Base-by-base conservation (phyloP, 306 rosid species). In the Corylus heterophylla region DNA sequence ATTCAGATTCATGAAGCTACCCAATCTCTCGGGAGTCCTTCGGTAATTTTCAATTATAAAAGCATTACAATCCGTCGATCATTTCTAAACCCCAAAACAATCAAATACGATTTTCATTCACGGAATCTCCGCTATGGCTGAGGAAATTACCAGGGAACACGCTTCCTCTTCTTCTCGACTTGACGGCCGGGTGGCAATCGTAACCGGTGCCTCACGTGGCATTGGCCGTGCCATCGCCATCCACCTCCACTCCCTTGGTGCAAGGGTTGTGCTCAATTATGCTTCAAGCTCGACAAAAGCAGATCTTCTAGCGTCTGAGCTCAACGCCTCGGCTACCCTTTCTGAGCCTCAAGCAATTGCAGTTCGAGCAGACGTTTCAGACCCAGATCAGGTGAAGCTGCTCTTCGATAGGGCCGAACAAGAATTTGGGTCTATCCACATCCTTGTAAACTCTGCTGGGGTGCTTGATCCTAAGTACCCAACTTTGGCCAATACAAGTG, bases 181-280 rank as follows among this genome's bases (percentile, higher is more conserved):
- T 0, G 63, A 77, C 2, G 88, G 84, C 71, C 82, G 87, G 1
- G 85, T 77, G 1, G 89, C 90, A 50, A 78, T 89, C 13, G 81
- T 86, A 7, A 89, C 90, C 7, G 92, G 92, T 14, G 83, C 84
- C 11, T 86, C 90, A 3, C 83, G 92, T 1, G 92, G 92, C 18
- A 82, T 89, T 5, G 92, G 89, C n/a, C 75, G 86, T 20, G 87
- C 79, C 27, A 84, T 89, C 37, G 88, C 88, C 76, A 27, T 66
- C 75, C 89, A 89, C 74, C 89, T 89, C 31, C 87, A 82, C 69
- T 89, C 89, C 12, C 85, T 86, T 0, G 92, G 90, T 49, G 90
- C 90, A 44, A 82, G 48, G 27, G 86, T 89, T 1, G 83, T 80
- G 2, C 27, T 86, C 71, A 86, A 86, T 75, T 86, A 84, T 55